phyloP scores from a whole-genome alignment of 2,329 filamentous ascomycete genomes.

The Apiospora rasikravindrae region DNA sequence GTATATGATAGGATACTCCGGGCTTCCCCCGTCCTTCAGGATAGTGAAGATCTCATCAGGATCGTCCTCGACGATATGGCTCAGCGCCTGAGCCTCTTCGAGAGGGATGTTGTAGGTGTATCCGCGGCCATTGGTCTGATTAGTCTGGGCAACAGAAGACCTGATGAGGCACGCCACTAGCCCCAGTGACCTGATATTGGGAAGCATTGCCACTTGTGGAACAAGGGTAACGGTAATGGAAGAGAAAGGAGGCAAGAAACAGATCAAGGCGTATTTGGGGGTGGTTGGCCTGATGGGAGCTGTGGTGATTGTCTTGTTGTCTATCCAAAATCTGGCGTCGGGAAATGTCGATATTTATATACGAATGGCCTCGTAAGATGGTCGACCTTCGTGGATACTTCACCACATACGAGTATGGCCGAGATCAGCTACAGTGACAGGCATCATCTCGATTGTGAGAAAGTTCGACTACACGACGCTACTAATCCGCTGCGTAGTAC shows the following conservation, averaged over 20 bases:
- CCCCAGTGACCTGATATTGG: slow-evolving; percentile 26
- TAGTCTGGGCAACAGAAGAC: slow-evolving; percentile 24
- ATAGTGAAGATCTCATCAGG: slow-evolving; percentile 24
- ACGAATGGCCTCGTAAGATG: too few relatives aligned
- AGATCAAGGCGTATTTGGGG: not conserved
- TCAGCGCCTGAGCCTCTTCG: slow-evolving; percentile 29
- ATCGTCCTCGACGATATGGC: slow-evolving; percentile 30
- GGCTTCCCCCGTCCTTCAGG: slow-evolving; percentile 33
- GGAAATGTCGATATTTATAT: too few relatives aligned
- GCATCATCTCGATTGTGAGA: too few relatives aligned
- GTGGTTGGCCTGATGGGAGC: not conserved
- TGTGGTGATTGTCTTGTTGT: too few relatives aligned
- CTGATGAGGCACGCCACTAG: slow-evolving; percentile 27
- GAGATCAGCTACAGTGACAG: not conserved
- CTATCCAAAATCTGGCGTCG: too few relatives aligned
- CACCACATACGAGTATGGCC: not conserved
- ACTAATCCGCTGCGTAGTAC: not conserved
- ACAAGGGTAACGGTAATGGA: too few relatives aligned
- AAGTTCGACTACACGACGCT: not conserved
- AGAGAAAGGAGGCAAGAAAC: slow-evolving; percentile 1
- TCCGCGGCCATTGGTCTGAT: slow-evolving; percentile 20
- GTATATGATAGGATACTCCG: slow-evolving; percentile 45
- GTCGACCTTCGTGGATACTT: too few relatives aligned
- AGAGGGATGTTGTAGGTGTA: slow-evolving; percentile 29
- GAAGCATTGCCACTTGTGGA: slow-evolving; percentile 23